Percentiles rank a stretch among this genome's conserved stretches.
Evolutionary conservation across 164 flowering plant genomes (phyloP).

Genomic region (Sedum album): DNA sequence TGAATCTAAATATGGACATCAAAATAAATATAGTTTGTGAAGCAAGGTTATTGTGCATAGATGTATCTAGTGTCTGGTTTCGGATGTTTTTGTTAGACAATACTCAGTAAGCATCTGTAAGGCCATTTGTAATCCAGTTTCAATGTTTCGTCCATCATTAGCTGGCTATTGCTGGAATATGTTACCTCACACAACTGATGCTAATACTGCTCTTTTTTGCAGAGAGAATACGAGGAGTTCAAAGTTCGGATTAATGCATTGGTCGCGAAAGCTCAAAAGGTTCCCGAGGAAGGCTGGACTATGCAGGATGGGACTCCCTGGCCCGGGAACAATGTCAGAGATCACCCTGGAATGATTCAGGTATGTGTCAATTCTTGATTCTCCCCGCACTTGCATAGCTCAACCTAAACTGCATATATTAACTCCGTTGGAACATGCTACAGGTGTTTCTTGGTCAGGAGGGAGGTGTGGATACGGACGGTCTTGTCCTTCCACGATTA

Average conservation of each 20-base stretch:
- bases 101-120: no score
- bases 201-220: constrained; percentile 9
- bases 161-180: not conserved
- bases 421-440: not conserved
- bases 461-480: constrained; percentile 56
- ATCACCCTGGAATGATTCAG: constrained; percentile 88
- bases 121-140: no score
- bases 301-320: constrained; percentile 79
- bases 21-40: not conserved
- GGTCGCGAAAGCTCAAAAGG: constrained; percentile 64
- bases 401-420: not conserved
- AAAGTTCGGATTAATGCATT: constrained; percentile 66
- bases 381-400: not conserved
- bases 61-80: not conserved
- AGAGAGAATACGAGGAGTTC: constrained; percentile 78
- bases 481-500: constrained; percentile 60
- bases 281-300: constrained; percentile 74
- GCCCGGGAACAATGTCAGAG: constrained; percentile 74
- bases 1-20: not conserved
- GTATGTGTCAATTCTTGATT: constrained; percentile 14
- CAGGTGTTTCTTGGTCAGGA: constrained; percentile 64
- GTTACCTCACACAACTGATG: not conserved
- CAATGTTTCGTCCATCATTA: not conserved
- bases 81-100: not conserved
- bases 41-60: not conserved